Conservation (phyloP, 176 grass and related monocot species). For the Zoysia pacifica region DNA sequence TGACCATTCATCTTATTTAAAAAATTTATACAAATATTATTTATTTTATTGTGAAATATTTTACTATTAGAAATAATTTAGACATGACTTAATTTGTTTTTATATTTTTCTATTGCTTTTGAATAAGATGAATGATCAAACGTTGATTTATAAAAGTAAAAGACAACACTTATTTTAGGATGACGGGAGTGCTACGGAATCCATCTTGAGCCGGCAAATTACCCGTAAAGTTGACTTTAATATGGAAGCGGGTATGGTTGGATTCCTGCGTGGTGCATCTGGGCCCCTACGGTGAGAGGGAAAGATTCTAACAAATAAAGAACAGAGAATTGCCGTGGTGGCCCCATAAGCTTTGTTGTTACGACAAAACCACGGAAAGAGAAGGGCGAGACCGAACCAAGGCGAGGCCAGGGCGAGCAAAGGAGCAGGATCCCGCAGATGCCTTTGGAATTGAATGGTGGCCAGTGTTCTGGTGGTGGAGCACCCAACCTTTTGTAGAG, state of each 20-base stretch:
- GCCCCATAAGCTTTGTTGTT: constrained; percentile 49
- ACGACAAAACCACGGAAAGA: constrained; percentile 39
- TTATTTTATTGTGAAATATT: too few relatives aligned
- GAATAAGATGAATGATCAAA: too few relatives aligned
- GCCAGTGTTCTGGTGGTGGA: constrained; percentile 27
- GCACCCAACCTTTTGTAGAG: constrained; percentile 45
- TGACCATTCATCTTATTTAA: too few relatives aligned
- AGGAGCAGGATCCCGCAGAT: constrained; percentile 48
- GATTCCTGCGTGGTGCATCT: constrained; percentile 53
- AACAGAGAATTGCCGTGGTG: constrained; percentile 37
- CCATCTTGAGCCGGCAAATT: constrained; percentile 43
- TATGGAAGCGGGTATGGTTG: constrained; percentile 41
- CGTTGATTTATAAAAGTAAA: too few relatives aligned
- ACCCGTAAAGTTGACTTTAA: constrained; percentile 53
- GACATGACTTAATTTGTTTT: too few relatives aligned
- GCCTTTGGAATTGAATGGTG: constrained; percentile 46
- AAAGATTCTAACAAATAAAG: constrained; percentile 74
- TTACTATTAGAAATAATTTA: too few relatives aligned
- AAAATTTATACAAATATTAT: too few relatives aligned
- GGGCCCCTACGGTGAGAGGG: constrained; percentile 51
- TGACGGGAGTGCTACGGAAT: constrained; percentile 9
- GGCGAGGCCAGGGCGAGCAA: constrained; percentile 14
- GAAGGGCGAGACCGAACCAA: constrained; percentile 2
- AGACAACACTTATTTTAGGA: too few relatives aligned
- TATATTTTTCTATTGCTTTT: too few relatives aligned